A percentile compares a stretch with the other conserved stretches of the same genome.
Conservation (phyloP, 2,329 filamentous ascomycete genomes). For the Ophiocordyceps camponoti-rufipedis region DNA sequence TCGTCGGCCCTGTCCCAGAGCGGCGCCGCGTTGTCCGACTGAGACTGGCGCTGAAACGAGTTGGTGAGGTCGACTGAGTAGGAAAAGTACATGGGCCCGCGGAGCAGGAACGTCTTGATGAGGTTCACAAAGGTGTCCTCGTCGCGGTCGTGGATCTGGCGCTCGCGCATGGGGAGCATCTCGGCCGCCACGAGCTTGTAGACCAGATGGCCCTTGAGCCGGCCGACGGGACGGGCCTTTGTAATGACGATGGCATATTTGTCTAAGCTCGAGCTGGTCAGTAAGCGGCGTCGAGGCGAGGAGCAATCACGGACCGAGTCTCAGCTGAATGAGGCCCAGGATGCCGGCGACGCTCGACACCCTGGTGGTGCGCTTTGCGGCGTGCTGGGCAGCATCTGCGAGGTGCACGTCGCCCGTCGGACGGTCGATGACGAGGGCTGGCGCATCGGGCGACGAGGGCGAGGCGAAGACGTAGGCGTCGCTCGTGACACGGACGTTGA, state of each 20-base stretch:
- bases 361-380: slow-evolving; percentile 49
- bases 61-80: slow-evolving; percentile 96
- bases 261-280: slow-evolving; percentile 29
- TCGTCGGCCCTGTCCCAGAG: slow-evolving; percentile 89
- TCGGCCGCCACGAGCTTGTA: slow-evolving; percentile 87
- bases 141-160: slow-evolving; percentile 76
- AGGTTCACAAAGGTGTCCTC: slow-evolving; percentile 81
- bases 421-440: slow-evolving; percentile 74
- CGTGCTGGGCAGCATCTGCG: slow-evolving; percentile 57
- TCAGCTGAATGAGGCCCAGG: slow-evolving; percentile 79
- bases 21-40: slow-evolving; percentile 51
- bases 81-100: slow-evolving; percentile 90
- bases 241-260: slow-evolving; percentile 96
- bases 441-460: slow-evolving; percentile 77
- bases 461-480: slow-evolving; percentile 95
- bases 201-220: slow-evolving; percentile 87
- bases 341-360: slow-evolving; percentile 93
- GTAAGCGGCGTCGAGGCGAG: background rate
- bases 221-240: slow-evolving; percentile 78
- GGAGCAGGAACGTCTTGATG: slow-evolving; percentile 65
- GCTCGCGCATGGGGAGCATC: slow-evolving; percentile 83
- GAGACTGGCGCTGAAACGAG: slow-evolving; percentile 83
- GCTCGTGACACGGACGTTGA: slow-evolving; percentile 84
- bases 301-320: slow-evolving; percentile 49
- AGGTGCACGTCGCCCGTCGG: slow-evolving; percentile 82